phyloP scores from a whole-genome alignment of 2,329 filamentous ascomycete species.

The Penicillium vulpinum region DNA sequence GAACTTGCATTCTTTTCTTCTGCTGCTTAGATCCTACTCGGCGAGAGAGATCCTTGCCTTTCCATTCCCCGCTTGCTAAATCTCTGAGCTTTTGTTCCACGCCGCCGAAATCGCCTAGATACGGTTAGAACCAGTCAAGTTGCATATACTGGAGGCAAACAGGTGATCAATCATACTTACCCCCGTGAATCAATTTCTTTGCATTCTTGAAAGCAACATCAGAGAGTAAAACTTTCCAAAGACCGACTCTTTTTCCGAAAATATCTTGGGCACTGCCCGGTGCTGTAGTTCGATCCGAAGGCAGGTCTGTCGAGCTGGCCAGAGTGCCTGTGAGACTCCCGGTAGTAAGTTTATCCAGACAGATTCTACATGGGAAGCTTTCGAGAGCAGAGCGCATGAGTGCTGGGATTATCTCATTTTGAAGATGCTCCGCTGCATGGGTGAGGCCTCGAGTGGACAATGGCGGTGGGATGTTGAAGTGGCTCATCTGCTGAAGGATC shows the following conservation, averaged over 20 bases:
- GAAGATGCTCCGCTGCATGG: background rate
- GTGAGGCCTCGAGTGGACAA: constrained; percentile 1
- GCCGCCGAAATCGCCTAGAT: background rate
- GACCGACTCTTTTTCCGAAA: constrained; percentile 18
- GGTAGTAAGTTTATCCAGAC: constrained; percentile 9
- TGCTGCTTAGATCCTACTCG: constrained; percentile 5
- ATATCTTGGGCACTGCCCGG: constrained; percentile 6
- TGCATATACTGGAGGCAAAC: background rate
- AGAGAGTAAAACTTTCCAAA: constrained; percentile 24
- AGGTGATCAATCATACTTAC: background rate
- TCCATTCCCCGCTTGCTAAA: constrained; percentile 23
- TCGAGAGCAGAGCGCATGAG: constrained; percentile 10
- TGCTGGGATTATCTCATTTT: constrained; percentile 2
- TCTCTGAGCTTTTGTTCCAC: constrained; percentile 19
- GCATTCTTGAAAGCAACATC: constrained; percentile 11
- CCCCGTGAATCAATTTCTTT: constrained; percentile 4
- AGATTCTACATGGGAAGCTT: constrained; percentile 23
- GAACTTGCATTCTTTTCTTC: constrained; percentile 10
- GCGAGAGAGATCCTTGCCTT: constrained; percentile 5
- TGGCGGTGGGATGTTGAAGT: background rate
- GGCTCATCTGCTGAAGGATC: background rate
- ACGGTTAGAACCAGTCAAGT: background rate
- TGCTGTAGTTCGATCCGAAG: background rate
- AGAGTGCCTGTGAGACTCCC: background rate
- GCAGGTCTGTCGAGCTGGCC: background rate